Base-by-base conservation (phyloP, 495 filamentous ascomycete species). In the Penicillium samsonianum region DNA sequence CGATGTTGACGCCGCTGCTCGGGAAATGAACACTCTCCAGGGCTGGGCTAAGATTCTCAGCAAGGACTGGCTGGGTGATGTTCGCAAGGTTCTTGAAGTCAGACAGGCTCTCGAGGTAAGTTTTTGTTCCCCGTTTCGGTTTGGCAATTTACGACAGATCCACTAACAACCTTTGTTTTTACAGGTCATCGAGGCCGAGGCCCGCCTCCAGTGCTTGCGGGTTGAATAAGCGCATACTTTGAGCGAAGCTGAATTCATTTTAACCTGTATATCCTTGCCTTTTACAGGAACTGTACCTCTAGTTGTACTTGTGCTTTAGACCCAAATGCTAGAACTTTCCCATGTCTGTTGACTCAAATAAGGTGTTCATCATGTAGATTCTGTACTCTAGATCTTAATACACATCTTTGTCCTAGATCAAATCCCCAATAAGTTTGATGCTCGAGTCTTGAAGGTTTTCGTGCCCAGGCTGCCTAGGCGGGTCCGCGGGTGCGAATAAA, bases 1-100 rank as follows among this genome's bases (percentile, higher is more conserved):
- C 28, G 83, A 95, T 63, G 74, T 98, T 31, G 95, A 98, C 67
- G 87, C 80, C 47, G 94, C 94, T 38, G 91, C 93, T 8, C 81
- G 95, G 60, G 94, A 98, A 80, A 92, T 98, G 90, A 98, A 96
- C 69, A 82, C 82, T 19, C 78, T 98, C 49, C 79, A 83, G 53
- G 94, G 94, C 22, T 98, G 95, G 94, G 91, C 92, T 22, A 96
- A 92, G 78, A 93, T 88, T 47, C 74, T 98, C 68, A 92, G 89
- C 68, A 84, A 87, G 65, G 94, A 98, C 70, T 98, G 94, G 94
- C 65, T 98, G 63, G 83, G 78, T 40, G 94, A 98, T 80, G 86
- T 89, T 23, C 82, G 94, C 63, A 85, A 87, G 74, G 87, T 95
- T 61, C 77, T 98, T 74, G 94, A 98, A 73, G 95, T 98, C 40